phyloP scores from a whole-genome alignment of 129 eudicot species.

The Chrysanthemum seticuspe region DNA sequence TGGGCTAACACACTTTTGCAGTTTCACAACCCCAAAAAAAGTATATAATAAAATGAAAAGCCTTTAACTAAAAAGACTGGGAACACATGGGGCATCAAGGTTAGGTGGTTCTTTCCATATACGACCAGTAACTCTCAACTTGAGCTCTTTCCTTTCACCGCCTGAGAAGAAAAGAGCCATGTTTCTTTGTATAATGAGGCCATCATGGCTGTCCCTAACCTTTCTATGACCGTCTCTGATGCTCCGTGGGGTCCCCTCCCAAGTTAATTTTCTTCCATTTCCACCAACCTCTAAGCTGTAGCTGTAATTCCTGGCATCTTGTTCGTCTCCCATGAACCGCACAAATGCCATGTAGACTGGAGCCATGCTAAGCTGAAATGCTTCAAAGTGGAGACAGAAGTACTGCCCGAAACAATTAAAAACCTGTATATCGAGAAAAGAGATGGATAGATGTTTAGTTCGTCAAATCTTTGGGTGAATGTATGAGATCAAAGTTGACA shows the following conservation, averaged over 20 bases:
- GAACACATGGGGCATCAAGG: background rate
- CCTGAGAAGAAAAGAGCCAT: slow-evolving; percentile 39
- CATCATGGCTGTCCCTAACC: slow-evolving; percentile 6
- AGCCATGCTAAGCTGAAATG: slow-evolving; percentile 10
- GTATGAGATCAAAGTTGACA: too few species aligned
- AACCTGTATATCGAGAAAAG: background rate
- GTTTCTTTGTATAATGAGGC: slow-evolving; percentile 27
- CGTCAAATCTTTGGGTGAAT: too few species aligned
- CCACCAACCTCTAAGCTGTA: slow-evolving; percentile 1
- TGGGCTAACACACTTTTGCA: too few species aligned
- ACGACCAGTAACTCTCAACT: slow-evolving; percentile 40
- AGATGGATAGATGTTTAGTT: background rate
- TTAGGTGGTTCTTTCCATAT: slow-evolving; percentile 34
- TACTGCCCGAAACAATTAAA: slow-evolving; percentile 7
- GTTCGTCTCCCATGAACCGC: slow-evolving; percentile 7
- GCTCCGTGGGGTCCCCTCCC: slow-evolving; percentile 9
- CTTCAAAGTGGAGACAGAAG: slow-evolving; percentile 8
- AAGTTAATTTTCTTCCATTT: background rate
- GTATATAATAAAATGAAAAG: too few species aligned
- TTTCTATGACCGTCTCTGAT: slow-evolving; percentile 2
- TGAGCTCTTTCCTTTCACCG: slow-evolving; percentile 35
- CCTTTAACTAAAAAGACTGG: too few species aligned
- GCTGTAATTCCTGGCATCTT: background rate
- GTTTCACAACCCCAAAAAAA: too few species aligned
- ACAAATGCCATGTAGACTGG: slow-evolving; percentile 9